phyloP scores from a whole-genome alignment of 1,284 basidiomycete genomes.

The Malassezia restricta region DNA sequence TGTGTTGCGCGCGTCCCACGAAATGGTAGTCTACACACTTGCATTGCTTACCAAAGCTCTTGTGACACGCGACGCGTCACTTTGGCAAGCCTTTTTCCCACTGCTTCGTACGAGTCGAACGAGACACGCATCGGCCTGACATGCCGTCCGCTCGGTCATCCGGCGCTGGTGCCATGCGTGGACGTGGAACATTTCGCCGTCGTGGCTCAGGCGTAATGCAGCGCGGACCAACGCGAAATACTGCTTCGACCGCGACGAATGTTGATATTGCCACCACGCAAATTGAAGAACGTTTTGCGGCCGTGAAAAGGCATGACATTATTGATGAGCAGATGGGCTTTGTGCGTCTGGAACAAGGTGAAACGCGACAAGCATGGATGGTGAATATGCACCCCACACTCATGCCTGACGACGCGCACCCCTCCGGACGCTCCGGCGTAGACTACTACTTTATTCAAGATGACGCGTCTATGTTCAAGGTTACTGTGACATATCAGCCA shows the following conservation, averaged over 20 bases:
- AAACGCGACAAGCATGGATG: slow-evolving; percentile 58
- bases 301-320: slow-evolving; percentile 55
- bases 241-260: slow-evolving; percentile 2
- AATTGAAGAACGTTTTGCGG: slow-evolving; percentile 40
- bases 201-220: slow-evolving; percentile 13
- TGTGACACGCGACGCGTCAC: too few relatives aligned
- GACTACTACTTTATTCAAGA: slow-evolving; percentile 98
- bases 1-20: too few relatives aligned
- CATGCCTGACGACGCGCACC: slow-evolving; percentile 55
- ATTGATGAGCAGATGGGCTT: slow-evolving; percentile 91
- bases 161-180: slow-evolving; percentile 9
- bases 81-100: too few relatives aligned
- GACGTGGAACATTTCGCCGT: slow-evolving; percentile 20
- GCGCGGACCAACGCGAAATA: slow-evolving; percentile 5
- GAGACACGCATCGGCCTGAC: not conserved
- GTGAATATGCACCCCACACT: slow-evolving; percentile 98
- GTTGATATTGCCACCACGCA: slow-evolving; percentile 32
- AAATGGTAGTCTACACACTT: too few relatives aligned
- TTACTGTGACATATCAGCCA: slow-evolving; percentile 80
- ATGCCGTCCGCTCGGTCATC: slow-evolving; percentile 8
- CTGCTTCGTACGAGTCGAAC: too few relatives aligned
- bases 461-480: slow-evolving; percentile 91
- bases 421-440: slow-evolving; percentile 56
- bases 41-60: too few relatives aligned
- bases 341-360: slow-evolving; percentile 39